These are phyloP conservation scores for Debaryomycetaceae sp. DNA, from an alignment of 1,139 yeast species.

Conservation along the genomic window DNA sequence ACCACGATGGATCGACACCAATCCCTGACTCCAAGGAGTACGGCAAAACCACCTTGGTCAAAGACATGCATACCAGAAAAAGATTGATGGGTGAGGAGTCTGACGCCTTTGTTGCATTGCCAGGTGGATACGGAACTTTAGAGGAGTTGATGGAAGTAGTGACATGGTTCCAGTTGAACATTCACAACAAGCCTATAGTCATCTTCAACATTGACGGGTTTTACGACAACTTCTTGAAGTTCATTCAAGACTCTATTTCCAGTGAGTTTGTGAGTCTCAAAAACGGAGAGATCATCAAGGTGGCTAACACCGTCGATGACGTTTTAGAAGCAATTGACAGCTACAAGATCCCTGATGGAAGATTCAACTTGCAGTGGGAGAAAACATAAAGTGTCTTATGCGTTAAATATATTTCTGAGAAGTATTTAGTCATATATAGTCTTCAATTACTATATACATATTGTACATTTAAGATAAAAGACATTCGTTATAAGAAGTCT, in stretches of 20 bases:
- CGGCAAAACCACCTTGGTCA: conserved; percentile 78
- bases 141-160: conserved; percentile 89
- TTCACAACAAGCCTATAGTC: conserved; percentile 78
- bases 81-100: conserved; percentile 83
- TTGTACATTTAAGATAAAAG: neutral
- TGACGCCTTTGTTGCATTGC: conserved; percentile 84
- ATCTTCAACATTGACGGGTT: conserved; percentile 77
- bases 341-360: conserved; percentile 69
- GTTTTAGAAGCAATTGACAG: conserved; percentile 59
- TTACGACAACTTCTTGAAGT: conserved; percentile 65
- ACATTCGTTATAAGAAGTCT: neutral
- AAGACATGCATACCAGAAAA: conserved; percentile 90
- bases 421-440: neutral
- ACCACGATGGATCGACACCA: conserved; percentile 62
- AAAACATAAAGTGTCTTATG: conserved; percentile 17
- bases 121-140: conserved; percentile 90
- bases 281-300: conserved; percentile 66
- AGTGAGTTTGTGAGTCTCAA: conserved; percentile 66
- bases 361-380: conserved; percentile 73
- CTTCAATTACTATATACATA: neutral
- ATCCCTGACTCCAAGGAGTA: conserved; percentile 58
- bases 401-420: neutral
- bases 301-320: conserved; percentile 66
- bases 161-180: conserved; percentile 85
- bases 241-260: conserved; percentile 52